Percentiles rank a stretch among this genome's conserved stretches.
These are phyloP conservation scores for Diplosphaera chodatii DNA, from an alignment of 139 green algal species.

Conservation along the genomic window DNA sequence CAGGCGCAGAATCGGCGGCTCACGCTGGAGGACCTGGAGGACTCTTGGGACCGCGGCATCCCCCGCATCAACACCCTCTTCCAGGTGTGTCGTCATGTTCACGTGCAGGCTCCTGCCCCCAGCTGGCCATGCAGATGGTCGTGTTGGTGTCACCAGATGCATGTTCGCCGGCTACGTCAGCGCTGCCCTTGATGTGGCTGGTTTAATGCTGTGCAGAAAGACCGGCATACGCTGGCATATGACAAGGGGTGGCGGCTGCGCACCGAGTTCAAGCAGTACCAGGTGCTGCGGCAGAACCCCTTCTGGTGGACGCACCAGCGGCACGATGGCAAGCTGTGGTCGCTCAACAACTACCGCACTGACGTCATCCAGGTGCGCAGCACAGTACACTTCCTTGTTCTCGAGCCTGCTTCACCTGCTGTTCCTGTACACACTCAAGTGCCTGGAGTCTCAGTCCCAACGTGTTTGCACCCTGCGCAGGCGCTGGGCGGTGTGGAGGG, in stretches of 20 bases:
- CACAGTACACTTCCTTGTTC: too few relatives aligned
- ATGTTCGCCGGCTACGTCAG: background rate
- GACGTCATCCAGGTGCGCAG: conserved; percentile 81
- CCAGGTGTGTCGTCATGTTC: conserved; percentile 52
- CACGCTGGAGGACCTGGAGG: conserved; percentile 91
- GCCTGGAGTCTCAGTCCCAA: too few relatives aligned
- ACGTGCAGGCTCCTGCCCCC: background rate
- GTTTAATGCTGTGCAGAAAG: conserved; percentile 45
- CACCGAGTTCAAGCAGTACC: conserved; percentile 95
- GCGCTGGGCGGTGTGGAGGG: conserved; percentile 97
- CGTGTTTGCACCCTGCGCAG: conserved; percentile 13
- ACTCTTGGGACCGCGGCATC: conserved; percentile 98
- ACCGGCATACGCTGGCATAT: conserved; percentile 97
- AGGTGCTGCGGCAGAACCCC: conserved; percentile 80
- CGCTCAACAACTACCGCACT: conserved; percentile 97
- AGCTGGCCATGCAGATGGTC: too few relatives aligned
- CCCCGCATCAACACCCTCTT: conserved; percentile 99
- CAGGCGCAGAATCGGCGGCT: conserved; percentile 58
- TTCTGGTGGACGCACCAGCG: conserved; percentile 99
- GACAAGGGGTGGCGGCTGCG: conserved; percentile 98
- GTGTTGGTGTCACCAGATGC: too few relatives aligned
- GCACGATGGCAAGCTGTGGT: conserved; percentile 98
- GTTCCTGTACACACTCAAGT: too few relatives aligned
- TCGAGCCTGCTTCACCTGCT: too few relatives aligned
- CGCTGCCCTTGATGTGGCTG: background rate